Conservation (phyloP, 768 basidiomycete genomes). For the Brasilioporus rufonigricans region DNA sequence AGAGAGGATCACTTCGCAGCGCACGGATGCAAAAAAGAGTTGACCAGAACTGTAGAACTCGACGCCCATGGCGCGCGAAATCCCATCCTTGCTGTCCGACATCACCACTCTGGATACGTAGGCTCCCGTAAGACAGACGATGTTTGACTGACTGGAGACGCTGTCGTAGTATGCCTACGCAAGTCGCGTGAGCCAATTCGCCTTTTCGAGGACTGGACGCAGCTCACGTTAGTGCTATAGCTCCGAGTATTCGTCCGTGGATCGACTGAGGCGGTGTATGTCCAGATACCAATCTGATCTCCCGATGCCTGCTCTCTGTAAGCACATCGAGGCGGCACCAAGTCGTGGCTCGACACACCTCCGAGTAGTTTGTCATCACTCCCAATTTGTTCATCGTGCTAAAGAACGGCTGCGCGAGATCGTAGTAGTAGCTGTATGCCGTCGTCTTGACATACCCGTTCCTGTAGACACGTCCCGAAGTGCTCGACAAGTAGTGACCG, state of each 20-base stretch:
- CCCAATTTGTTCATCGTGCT: slow-evolving; percentile 14
- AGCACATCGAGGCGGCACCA: background rate
- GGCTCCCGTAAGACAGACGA: slow-evolving; percentile 24
- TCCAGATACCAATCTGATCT: slow-evolving; percentile 17
- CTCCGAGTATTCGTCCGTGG: slow-evolving; percentile 16
- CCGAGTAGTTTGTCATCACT: background rate
- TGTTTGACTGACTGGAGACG: slow-evolving; percentile 20
- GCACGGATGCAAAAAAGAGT: slow-evolving; percentile 14
- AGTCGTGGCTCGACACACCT: slow-evolving; percentile 1
- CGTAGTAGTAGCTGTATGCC: background rate
- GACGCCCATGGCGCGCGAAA: slow-evolving; percentile 17
- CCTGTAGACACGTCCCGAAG: background rate
- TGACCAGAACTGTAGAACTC: slow-evolving; percentile 20
- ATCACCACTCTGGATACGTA: slow-evolving; percentile 24
- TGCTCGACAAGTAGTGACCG: background rate
- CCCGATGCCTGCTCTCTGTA: slow-evolving; percentile 7
- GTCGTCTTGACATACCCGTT: background rate
- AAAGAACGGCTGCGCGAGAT: background rate
- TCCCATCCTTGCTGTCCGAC: background rate
- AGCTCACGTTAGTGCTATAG: slow-evolving; percentile 14
- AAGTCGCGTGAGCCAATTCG: background rate
- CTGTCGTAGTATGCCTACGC: slow-evolving; percentile 18
- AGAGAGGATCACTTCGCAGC: slow-evolving; percentile 22
- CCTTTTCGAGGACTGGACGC: background rate
- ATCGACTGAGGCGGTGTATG: slow-evolving; percentile 14